phyloP scores from a whole-genome alignment of 139 green algal species.

The Bryopsis sp. region DNA sequence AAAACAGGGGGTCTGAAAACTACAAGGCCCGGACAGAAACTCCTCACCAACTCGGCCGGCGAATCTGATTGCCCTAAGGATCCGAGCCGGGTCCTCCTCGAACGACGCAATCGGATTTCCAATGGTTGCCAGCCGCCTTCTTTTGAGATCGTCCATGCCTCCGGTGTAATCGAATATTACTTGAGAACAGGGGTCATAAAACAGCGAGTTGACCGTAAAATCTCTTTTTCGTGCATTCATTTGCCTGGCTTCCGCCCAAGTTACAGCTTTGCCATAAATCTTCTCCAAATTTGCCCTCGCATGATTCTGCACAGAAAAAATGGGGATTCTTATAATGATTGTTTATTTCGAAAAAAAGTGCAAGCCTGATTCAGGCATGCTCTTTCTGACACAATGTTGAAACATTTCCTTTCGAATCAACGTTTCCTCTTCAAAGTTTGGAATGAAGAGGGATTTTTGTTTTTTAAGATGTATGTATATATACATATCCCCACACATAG shows the following conservation, averaged over 20 bases:
- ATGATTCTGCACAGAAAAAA: slow-evolving; percentile 1
- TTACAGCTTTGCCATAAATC: not conserved
- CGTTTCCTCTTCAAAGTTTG: not conserved
- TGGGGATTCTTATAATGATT: too few species aligned
- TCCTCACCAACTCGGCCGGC: slow-evolving; percentile 30
- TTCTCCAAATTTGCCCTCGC: not conserved
- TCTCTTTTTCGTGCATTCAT: slow-evolving; percentile 44
- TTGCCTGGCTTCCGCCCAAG: slow-evolving; percentile 27
- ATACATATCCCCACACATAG: not conserved
- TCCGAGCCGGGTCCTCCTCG: slow-evolving; percentile 37
- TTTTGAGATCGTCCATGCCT: slow-evolving; percentile 38
- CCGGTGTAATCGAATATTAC: slow-evolving; percentile 53
- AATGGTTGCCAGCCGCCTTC: slow-evolving; percentile 31
- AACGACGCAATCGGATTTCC: slow-evolving; percentile 31
- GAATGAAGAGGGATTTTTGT: not conserved
- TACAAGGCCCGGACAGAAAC: too few species aligned
- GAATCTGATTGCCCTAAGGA: slow-evolving; percentile 52
- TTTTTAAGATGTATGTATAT: not conserved
- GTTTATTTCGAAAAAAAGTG: too few species aligned
- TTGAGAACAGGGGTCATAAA: slow-evolving; percentile 55
- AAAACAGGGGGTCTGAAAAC: too few species aligned
- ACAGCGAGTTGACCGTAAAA: slow-evolving; percentile 64
- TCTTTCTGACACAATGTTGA: not conserved
- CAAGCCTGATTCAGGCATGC: too few species aligned
- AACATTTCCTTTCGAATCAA: not conserved